Evolutionary conservation across 345 rosid genomes (phyloP), one percentile per base, ranked within the genome.

Genomic region (Orychophragmus violaceus): DNA sequence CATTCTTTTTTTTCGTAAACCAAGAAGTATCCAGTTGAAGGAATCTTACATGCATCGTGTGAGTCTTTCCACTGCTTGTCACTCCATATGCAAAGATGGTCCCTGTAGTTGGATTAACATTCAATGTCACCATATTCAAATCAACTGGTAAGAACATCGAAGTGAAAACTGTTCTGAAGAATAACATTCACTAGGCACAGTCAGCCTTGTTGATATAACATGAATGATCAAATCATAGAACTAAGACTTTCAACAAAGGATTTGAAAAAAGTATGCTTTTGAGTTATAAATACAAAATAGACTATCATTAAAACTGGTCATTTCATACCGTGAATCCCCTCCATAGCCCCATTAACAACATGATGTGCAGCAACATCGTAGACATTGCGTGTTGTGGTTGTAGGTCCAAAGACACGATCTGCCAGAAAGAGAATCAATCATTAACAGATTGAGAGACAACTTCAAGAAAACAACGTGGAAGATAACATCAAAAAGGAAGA

Each of bases 351-450:
- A 77, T 77, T 74, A 69, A 93, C 87, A 76, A 90, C 90, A 80
- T 93, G 96, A 71, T 90, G 98, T 33, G 97, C 90, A 77, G 97
- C 89, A 72, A 93, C 83, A 81, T 93, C 98, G 70, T 90, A 88
- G 39, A 93, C 98, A 77, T 93, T 96, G 51, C 98, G 94, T 12
- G 98, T 93, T 48, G 98, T 93, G 70, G 98, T 93, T 23, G 98
- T 93, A 16, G 98, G 98, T 62, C 98, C 98, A 79, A 93, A 90
- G 46, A 93, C 98, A 29, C 92, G 86, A 81, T 93, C 98, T 93
- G 81, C 37, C 24, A 28, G 53, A 64, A 51, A 22, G 66, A 50
- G 19, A 64, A 54, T 13, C 22, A 33, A 53, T 62, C 27, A 48
- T 22, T 19, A 24, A 57, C 42, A 64, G 27, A 57, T n/a, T n/a